A percentile compares a stretch with the other conserved stretches of the same genome.
Evolutionary conservation across 2,329 filamentous ascomycete genomes (phyloP).

Genomic region (Talaromyces sp.): DNA sequence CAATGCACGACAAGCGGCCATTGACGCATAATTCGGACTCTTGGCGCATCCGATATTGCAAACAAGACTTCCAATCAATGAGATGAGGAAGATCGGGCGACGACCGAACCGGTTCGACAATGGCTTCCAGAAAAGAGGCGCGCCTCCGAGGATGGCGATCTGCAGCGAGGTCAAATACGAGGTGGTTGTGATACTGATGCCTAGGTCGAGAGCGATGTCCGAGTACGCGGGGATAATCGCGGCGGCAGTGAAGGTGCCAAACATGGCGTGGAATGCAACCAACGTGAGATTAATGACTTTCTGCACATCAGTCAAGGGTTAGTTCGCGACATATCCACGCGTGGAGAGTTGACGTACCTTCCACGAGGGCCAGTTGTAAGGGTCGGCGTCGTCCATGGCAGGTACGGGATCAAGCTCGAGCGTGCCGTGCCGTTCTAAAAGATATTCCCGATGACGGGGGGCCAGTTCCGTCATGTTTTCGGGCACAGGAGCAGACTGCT

Average conservation of each 20-base stretch:
- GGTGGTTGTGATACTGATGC: conserved; percentile 46
- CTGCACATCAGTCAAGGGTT: conserved; percentile 27
- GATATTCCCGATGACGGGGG: conserved; percentile 42
- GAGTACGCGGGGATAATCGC: conserved; percentile 55
- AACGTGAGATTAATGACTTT: conserved; percentile 52
- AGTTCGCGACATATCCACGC: not conserved
- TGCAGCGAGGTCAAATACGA: conserved; percentile 56
- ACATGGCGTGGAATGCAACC: conserved; percentile 56
- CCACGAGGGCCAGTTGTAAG: conserved; percentile 55
- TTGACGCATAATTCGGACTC: conserved; percentile 47
- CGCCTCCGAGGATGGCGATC: conserved; percentile 53
- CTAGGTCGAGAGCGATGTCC: conserved; percentile 51
- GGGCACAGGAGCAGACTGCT: not conserved
- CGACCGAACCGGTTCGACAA: conserved; percentile 54
- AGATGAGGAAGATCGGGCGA: conserved; percentile 53
- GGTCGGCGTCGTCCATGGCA: conserved; percentile 49
- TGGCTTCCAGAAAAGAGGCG: conserved; percentile 56
- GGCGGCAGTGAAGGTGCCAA: conserved; percentile 55
- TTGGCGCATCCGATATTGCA: conserved; percentile 55
- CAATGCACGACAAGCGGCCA: conserved; percentile 52
- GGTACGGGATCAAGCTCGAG: conserved; percentile 54
- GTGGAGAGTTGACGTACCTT: conserved; percentile 40
- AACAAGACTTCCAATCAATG: conserved; percentile 45
- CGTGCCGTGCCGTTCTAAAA: conserved; percentile 52
- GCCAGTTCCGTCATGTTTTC: conserved; percentile 10